Conservation (phyloP, 2,329 filamentous ascomycete genomes). For the Sporothrix luriei region DNA sequence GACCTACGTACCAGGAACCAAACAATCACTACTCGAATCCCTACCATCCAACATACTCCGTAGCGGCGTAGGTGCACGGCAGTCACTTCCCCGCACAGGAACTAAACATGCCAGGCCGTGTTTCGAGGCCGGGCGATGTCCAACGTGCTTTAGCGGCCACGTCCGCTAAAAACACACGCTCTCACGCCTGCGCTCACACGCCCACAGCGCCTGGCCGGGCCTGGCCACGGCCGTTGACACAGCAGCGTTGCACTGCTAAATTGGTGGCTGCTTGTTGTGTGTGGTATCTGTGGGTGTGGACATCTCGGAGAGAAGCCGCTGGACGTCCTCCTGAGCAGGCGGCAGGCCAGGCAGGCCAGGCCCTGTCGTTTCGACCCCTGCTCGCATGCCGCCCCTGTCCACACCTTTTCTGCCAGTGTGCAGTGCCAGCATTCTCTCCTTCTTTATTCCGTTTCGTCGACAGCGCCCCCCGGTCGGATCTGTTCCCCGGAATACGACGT, state of each 20-base stretch:
- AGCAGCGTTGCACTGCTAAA: slow-evolving; percentile 24
- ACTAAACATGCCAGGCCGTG: slow-evolving; percentile 19
- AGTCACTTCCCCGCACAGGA: slow-evolving; percentile 25
- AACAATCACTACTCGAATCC: not conserved
- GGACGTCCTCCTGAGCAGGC: not conserved
- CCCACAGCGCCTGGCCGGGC: no score
- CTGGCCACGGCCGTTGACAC: slow-evolving; percentile 13
- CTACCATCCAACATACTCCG: no score
- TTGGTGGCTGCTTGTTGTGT: not conserved
- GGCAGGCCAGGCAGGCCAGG: no score
- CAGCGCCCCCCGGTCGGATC: slow-evolving; percentile 9
- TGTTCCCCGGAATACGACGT: slow-evolving; percentile 25
- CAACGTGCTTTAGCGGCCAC: not conserved
- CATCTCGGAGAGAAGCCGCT: slow-evolving; percentile 8
- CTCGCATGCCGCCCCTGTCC: slow-evolving; percentile 2
- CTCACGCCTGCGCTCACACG: no score
- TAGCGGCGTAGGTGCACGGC: no score
- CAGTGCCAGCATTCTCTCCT: no score
- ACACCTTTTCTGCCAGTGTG: slow-evolving; percentile 11
- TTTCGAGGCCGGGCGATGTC: not conserved
- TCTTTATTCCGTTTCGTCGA: slow-evolving; percentile 8
- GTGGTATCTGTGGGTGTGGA: not conserved
- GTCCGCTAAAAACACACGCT: not conserved
- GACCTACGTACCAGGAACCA: not conserved
- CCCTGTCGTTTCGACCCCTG: not conserved